Evolutionary conservation across 139 green algal genomes (phyloP).

Genomic region (Microglena sp.): DNA sequence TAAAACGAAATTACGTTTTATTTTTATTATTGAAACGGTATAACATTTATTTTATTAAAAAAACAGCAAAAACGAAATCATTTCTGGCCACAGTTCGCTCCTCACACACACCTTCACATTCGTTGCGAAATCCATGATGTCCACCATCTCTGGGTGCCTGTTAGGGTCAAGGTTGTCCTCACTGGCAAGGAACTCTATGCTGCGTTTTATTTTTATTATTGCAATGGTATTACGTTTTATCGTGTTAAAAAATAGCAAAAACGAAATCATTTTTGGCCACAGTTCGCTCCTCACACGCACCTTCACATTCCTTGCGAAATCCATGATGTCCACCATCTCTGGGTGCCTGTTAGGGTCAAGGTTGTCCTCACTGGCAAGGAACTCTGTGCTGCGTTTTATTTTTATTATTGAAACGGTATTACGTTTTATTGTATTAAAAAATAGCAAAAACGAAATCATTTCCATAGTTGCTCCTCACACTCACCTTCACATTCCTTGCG

Average conservation of each 20-base stretch:
- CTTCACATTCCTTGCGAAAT: constrained; percentile 35
- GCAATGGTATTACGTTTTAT: no score
- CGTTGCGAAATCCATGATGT: constrained; percentile 31
- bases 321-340: constrained; percentile 37
- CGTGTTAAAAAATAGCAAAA: no score
- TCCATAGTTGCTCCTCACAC: background rate
- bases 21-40: no score
- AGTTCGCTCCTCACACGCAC: constrained; percentile 8
- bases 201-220: no score
- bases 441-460: no score
- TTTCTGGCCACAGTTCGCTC: background rate
- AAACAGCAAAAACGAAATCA: no score
- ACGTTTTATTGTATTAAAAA: no score
- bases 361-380: constrained; percentile 17
- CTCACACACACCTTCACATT: constrained; percentile 31
- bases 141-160: constrained; percentile 37
- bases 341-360: constrained; percentile 29
- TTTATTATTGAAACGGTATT: no score
- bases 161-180: constrained; percentile 16
- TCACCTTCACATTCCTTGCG: constrained; percentile 35
- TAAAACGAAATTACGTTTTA: no score
- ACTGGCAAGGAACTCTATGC: constrained; percentile 26
- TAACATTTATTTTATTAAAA: no score
- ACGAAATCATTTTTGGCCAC: background rate
- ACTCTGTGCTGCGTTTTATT: no score